phyloP scores from a whole-genome alignment of 2,329 filamentous ascomycete species.

The Cladosporium halotolerans region DNA sequence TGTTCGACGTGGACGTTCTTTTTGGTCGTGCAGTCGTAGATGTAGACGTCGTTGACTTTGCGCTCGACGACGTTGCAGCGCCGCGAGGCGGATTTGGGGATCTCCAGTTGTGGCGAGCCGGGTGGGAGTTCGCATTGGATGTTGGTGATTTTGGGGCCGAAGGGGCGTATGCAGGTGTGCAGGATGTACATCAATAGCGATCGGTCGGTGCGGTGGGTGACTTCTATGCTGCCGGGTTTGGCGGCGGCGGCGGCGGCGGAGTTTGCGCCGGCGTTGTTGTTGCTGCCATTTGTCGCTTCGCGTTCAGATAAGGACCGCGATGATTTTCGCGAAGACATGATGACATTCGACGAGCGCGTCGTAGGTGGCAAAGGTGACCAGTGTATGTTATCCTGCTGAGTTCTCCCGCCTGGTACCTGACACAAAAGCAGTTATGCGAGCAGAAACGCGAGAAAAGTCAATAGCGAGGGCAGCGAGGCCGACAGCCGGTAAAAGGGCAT shows the following conservation, averaged over 20 bases:
- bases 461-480: too few relatives aligned
- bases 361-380: too few relatives aligned
- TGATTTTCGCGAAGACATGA: not conserved
- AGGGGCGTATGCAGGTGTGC: slow-evolving; percentile 33
- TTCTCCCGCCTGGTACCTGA: too few relatives aligned
- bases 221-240: slow-evolving; percentile 20
- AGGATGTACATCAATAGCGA: slow-evolving; percentile 31
- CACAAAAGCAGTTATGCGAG: too few relatives aligned
- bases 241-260: not conserved
- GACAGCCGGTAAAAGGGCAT: too few relatives aligned
- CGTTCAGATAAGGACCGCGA: not conserved
- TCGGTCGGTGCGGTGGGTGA: slow-evolving; percentile 35
- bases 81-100: slow-evolving; percentile 30
- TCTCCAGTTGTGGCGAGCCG: slow-evolving; percentile 36
- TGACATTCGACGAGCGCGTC: not conserved
- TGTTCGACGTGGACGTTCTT: not conserved
- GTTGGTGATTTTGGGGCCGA: slow-evolving; percentile 32
- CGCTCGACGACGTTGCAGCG: slow-evolving; percentile 36
- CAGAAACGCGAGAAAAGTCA: too few relatives aligned
- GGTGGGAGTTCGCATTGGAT: slow-evolving; percentile 28
- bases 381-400: too few relatives aligned
- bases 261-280: not conserved
- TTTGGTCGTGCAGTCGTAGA: slow-evolving; percentile 39
- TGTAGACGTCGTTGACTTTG: slow-evolving; percentile 37
- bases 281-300: not conserved